These are phyloP conservation scores for Microsporum ferrugineum DNA, from an alignment of 2,329 filamentous ascomycete species.

Conservation along the genomic window DNA sequence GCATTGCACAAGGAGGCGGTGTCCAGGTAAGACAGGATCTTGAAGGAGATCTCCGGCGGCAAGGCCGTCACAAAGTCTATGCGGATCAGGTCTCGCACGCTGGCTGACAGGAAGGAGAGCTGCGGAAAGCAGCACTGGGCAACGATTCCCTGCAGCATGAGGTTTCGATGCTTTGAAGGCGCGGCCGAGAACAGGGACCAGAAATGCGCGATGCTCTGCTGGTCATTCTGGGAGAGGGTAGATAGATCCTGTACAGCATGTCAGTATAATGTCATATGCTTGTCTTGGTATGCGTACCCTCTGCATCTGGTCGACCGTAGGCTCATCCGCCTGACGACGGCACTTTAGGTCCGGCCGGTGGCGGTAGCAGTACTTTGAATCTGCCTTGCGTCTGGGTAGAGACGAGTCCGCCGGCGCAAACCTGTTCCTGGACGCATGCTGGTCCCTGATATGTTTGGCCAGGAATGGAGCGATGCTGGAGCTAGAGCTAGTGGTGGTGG, in stretches of 20 bases:
- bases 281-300: constrained; percentile 45
- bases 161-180: constrained; percentile 80
- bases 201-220: constrained; percentile 91
- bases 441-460: constrained; percentile 70
- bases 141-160: constrained; percentile 94
- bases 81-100: constrained; percentile 87
- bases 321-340: constrained; percentile 81
- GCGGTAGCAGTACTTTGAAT: constrained; percentile 90
- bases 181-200: constrained; percentile 97
- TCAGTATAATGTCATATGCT: neutral
- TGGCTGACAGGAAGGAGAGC: constrained; percentile 79
- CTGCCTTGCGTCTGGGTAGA: constrained; percentile 40
- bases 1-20: constrained; percentile 92
- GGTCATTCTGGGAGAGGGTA: constrained; percentile 67
- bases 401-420: constrained; percentile 9
- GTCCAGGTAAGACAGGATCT: constrained; percentile 85
- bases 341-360: constrained; percentile 92
- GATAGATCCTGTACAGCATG: constrained; percentile 57
- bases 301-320: constrained; percentile 91
- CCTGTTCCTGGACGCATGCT: constrained; percentile 54
- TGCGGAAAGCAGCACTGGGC: constrained; percentile 97
- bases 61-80: constrained; percentile 91
- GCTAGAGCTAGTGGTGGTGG: no score
- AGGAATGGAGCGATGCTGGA: constrained; percentile 72
- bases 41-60: constrained; percentile 81